Percentiles rank a stretch among this genome's conserved stretches.
Conservation (phyloP, 2,329 filamentous ascomycete species). For the Penicillium expansum region DNA sequence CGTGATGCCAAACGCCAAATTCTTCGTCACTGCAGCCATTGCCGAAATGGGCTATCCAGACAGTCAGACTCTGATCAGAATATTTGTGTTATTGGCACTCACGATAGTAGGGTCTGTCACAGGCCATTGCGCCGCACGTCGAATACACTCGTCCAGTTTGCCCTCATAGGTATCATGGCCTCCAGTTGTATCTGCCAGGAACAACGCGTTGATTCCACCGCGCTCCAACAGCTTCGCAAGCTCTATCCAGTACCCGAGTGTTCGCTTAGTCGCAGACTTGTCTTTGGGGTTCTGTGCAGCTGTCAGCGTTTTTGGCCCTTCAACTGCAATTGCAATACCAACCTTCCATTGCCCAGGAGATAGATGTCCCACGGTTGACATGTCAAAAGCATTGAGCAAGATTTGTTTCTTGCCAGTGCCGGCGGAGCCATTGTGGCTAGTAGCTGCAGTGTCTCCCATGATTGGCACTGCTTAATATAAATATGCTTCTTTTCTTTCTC, state of each 20-base stretch:
- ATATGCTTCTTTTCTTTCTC: background rate
- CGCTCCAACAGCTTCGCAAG: slow-evolving; percentile 61
- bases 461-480: background rate
- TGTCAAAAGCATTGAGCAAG: slow-evolving; percentile 64
- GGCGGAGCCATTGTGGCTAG: slow-evolving; percentile 19
- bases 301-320: background rate
- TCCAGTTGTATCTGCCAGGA: slow-evolving; percentile 65
- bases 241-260: slow-evolving; percentile 62
- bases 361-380: slow-evolving; percentile 63
- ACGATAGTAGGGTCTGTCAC: slow-evolving; percentile 64
- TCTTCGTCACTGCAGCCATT: slow-evolving; percentile 66
- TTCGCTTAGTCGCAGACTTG: slow-evolving; percentile 59
- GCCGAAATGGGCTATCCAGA: slow-evolving; percentile 55
- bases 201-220: slow-evolving; percentile 63
- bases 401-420: slow-evolving; percentile 52
- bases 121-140: slow-evolving; percentile 63
- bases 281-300: slow-evolving; percentile 56
- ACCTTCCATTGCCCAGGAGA: slow-evolving; percentile 68
- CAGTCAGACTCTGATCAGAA: background rate
- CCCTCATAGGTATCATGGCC: slow-evolving; percentile 63
- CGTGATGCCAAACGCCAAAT: slow-evolving; percentile 62
- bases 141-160: slow-evolving; percentile 59
- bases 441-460: slow-evolving; percentile 16
- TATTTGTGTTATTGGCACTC: slow-evolving; percentile 25
- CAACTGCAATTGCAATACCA: slow-evolving; percentile 10